Evolutionary conservation across 2,329 filamentous ascomycete species (phyloP).

Genomic region (Aspergillus quadrilineatus): DNA sequence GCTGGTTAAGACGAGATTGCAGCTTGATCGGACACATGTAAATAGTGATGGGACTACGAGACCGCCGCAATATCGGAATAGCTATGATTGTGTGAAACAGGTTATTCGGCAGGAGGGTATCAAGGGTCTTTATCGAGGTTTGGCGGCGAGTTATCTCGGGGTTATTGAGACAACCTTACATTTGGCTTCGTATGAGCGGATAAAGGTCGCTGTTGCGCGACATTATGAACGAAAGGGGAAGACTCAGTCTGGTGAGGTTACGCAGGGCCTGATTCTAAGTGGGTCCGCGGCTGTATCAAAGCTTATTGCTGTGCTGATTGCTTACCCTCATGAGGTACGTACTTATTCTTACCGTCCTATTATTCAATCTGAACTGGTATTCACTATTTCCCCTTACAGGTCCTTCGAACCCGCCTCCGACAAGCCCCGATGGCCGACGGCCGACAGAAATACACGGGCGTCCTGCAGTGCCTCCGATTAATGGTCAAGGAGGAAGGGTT

Average conservation of each 20-base stretch:
- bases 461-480: conserved; percentile 35
- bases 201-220: conserved; percentile 30
- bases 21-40: conserved; percentile 40
- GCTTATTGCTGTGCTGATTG: conserved; percentile 32
- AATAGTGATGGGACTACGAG: conserved; percentile 22
- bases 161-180: conserved; percentile 39
- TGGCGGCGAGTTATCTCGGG: conserved; percentile 66
- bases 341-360: neutral
- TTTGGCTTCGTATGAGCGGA: conserved; percentile 36
- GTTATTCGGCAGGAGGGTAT: conserved; percentile 85
- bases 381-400: conserved; percentile 21
- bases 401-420: conserved; percentile 36
- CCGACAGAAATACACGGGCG: conserved; percentile 35
- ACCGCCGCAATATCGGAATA: conserved; percentile 47
- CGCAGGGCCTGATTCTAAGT: conserved; percentile 25
- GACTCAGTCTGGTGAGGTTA: conserved; percentile 15
- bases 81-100: conserved; percentile 68
- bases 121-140: conserved; percentile 80
- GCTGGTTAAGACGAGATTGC: conserved; percentile 70
- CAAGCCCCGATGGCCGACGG: conserved; percentile 38
- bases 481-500: conserved; percentile 38
- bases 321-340: conserved; percentile 38
- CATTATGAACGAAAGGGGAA: conserved; percentile 15
- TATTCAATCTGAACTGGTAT: neutral
- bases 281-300: conserved; percentile 37